Conservation (phyloP, 345 rosid species). For the Populus simonii region DNA sequence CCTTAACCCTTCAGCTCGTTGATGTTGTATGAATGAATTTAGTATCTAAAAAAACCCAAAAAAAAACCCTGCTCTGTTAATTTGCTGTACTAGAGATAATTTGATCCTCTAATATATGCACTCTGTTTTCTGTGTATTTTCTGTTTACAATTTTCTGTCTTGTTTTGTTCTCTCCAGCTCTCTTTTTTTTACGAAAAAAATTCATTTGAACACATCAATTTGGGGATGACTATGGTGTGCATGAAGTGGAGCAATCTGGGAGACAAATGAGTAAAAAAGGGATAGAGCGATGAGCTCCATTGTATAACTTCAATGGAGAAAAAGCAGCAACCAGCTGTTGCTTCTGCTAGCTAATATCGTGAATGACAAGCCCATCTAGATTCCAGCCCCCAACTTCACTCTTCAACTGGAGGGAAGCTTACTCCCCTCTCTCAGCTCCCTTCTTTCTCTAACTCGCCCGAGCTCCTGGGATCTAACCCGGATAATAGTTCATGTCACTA, state of each 20-base stretch:
- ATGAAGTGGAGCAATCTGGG: neutral
- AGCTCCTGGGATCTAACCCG: conserved; percentile 56
- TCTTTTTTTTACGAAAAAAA: neutral
- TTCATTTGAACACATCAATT: neutral
- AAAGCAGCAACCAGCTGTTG: no score
- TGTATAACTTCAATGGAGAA: no score
- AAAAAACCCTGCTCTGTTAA: conserved; percentile 28
- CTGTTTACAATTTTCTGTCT: neutral
- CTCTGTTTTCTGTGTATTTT: conserved; percentile 41
- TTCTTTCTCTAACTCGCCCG: conserved; percentile 62
- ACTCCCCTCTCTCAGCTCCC: conserved; percentile 52
- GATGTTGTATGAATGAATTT: conserved; percentile 64
- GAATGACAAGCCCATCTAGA: no score
- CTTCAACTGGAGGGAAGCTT: neutral
- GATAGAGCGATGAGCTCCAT: neutral
- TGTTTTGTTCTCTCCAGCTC: neutral
- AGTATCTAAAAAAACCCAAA: conserved; percentile 38
- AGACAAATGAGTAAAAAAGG: neutral
- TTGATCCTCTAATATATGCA: conserved; percentile 56
- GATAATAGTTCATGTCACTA: no score
- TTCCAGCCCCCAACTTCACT: no score
- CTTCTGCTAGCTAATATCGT: no score
- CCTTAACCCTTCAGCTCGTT: conserved; percentile 48
- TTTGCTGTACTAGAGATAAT: conserved; percentile 46
- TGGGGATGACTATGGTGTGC: neutral